Base-by-base conservation (phyloP, 1,284 basidiomycete genomes). In the Leccinum variabile region DNA sequence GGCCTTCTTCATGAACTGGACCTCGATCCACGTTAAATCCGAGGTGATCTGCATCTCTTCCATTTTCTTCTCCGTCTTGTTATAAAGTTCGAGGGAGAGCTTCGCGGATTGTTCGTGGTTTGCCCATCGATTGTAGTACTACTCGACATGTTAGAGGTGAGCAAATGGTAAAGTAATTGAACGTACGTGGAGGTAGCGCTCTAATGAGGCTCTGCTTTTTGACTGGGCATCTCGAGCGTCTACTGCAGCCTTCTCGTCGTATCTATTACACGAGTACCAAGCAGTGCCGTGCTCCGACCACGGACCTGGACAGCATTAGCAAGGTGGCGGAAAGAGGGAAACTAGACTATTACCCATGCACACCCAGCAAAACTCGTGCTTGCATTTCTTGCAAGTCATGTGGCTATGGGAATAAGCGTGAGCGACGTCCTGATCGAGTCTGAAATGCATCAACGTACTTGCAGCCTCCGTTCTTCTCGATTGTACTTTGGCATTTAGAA, bases 391-490 rank as follows among this genome's bases (percentile, higher is more conserved):
- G 82, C 95, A 97, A n/a, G 95, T 97, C 95, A 97, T 97, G 77
- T 97, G 95, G 81, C 93, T 95, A 61, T 44, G 54, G 35, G 7
- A 44, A 53, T 22, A 13, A n/a, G 18, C 3, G 28, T 68, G 37
- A 69, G 54, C 9, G 55, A 53, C 35, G 22, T 22, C 32, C 4
- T 6, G 11, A 62, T 16, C 56, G n/a, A 46, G 41, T 9, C n/a
- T 22, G 18, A 7, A 14, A 18, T 6, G 22, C 30, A 30, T 49
- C 0, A 11, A 87, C 92, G 72, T 75, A 95, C 94, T 97, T 97
- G 93, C 97, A 98, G 5, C 97, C 96, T n/a, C 97, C 96, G 70
- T 98, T 98, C 90, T 99, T 98, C 84, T 99, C 96, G 67, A 99
- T 98, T 57, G 96, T 98, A 69, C 94, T 95, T 74, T 92, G 88